These are phyloP conservation scores for Metschnikowia similis DNA, from an alignment of 805 yeast species.

Conservation along the genomic window DNA sequence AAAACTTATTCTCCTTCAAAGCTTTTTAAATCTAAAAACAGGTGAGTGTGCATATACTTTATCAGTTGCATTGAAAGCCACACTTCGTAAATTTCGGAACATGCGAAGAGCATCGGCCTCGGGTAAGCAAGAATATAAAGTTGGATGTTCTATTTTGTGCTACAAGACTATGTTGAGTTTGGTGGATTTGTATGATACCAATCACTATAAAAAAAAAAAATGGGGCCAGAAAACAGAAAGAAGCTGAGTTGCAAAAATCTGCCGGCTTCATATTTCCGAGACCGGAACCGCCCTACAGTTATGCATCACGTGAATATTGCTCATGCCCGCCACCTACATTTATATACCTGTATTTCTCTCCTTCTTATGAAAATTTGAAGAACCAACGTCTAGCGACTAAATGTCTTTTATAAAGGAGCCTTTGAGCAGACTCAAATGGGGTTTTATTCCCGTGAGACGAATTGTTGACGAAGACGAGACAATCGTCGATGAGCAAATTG, in stretches of 20 bases:
- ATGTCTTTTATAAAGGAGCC: slow-evolving; percentile 14
- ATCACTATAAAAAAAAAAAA: no score
- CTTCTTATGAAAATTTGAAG: neutral
- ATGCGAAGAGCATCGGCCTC: slow-evolving; percentile 1
- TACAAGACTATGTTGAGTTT: no score
- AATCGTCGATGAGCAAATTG: neutral
- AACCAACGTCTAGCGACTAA: neutral
- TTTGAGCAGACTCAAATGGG: slow-evolving; percentile 26
- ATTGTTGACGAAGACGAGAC: slow-evolving; percentile 28
- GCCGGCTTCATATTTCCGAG: neutral
- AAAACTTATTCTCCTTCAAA: neutral
- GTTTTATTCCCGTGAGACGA: slow-evolving; percentile 32
- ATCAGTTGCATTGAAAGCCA: neutral
- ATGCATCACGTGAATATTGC: neutral
- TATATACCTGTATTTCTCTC: neutral
- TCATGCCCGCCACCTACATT: slow-evolving; percentile 3
- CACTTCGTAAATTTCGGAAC: neutral
- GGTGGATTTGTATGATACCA: no score
- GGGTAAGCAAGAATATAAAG: neutral
- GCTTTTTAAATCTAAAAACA: no score
- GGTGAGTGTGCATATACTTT: neutral
- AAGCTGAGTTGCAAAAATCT: no score
- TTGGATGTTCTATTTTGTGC: neutral
- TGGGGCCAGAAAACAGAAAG: no score
- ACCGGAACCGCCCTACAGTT: neutral